phyloP scores from a whole-genome alignment of 139 green algal species.

The Raphidocelis subcapitata region DNA sequence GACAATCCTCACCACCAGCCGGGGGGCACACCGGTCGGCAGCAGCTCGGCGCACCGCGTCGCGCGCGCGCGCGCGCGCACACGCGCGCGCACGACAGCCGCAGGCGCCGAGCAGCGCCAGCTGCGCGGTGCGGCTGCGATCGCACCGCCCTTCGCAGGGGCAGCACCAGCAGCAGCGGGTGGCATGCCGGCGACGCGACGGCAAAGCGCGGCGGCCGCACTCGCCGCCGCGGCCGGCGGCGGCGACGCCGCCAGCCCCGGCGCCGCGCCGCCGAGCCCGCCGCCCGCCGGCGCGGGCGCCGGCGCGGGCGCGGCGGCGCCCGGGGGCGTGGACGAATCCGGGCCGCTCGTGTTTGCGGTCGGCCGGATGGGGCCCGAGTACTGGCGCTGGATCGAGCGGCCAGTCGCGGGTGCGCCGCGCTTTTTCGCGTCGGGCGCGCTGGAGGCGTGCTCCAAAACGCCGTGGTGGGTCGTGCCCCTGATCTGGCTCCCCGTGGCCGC shows the following conservation, averaged over 20 bases:
- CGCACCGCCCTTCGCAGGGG: neutral
- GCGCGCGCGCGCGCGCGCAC: too few species aligned
- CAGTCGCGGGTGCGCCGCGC: conserved; percentile 64
- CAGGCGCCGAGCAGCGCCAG: too few species aligned
- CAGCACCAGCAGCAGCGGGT: neutral
- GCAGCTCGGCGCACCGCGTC: too few species aligned
- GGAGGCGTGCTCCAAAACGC: conserved; percentile 70
- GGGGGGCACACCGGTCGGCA: too few species aligned
- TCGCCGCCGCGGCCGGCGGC: too few species aligned
- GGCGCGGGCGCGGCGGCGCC: neutral
- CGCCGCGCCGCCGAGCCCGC: neutral
- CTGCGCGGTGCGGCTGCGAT: too few species aligned
- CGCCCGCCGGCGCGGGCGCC: neutral
- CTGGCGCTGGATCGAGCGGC: conserved; percentile 78
- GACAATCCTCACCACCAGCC: too few species aligned
- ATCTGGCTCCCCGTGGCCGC: conserved; percentile 82
- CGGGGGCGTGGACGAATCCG: neutral
- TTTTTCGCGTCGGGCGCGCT: conserved; percentile 73
- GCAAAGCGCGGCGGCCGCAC: too few species aligned
- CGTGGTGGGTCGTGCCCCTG: conserved; percentile 88
- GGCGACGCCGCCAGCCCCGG: too few species aligned
- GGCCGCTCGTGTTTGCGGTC: conserved; percentile 59
- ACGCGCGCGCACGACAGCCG: too few species aligned
- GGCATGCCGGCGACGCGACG: too few species aligned
- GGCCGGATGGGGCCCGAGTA: conserved; percentile 66